Conservation (phyloP, 2,329 filamentous ascomycete species). For the Pseudopyricularia cyperi region DNA sequence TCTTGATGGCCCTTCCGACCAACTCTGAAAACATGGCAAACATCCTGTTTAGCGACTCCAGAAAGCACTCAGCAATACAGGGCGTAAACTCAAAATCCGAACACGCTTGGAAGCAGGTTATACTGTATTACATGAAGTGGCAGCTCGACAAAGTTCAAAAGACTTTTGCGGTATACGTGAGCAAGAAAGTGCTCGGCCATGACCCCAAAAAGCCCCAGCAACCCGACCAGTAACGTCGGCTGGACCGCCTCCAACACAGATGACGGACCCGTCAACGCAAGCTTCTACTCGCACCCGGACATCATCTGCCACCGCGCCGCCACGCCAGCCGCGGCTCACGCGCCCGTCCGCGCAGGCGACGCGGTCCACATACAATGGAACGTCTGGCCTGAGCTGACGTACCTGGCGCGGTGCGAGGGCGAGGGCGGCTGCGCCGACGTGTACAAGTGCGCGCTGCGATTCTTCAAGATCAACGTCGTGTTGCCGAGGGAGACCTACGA, state of each 20-base stretch:
- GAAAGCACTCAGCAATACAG: no score
- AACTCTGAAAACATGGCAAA: no score
- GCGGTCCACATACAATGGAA: constrained; percentile 47
- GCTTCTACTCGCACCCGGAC: constrained; percentile 30
- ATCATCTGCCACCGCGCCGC: constrained; percentile 51
- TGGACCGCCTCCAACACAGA: constrained; percentile 39
- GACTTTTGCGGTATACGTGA: background rate
- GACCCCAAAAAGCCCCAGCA: constrained; percentile 12
- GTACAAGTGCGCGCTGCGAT: constrained; percentile 23
- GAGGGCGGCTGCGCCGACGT: constrained; percentile 23
- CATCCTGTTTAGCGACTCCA: no score
- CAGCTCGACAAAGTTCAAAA: background rate
- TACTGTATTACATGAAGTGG: no score
- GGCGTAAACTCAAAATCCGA: no score
- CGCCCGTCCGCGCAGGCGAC: constrained; percentile 42
- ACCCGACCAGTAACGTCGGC: constrained; percentile 24
- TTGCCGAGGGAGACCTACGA: constrained; percentile 9
- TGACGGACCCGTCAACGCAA: constrained; percentile 36
- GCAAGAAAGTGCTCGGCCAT: constrained; percentile 29
- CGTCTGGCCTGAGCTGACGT: constrained; percentile 26
- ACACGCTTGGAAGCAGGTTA: no score
- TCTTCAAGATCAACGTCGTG: constrained; percentile 27
- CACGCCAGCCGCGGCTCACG: constrained; percentile 33
- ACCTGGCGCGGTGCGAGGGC: constrained; percentile 21
- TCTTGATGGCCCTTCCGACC: no score